Evolutionary conservation across 805 yeast genomes (phyloP), one percentile per base, ranked within the genome.

Genomic region (Torulaspora microellipsoides): DNA sequence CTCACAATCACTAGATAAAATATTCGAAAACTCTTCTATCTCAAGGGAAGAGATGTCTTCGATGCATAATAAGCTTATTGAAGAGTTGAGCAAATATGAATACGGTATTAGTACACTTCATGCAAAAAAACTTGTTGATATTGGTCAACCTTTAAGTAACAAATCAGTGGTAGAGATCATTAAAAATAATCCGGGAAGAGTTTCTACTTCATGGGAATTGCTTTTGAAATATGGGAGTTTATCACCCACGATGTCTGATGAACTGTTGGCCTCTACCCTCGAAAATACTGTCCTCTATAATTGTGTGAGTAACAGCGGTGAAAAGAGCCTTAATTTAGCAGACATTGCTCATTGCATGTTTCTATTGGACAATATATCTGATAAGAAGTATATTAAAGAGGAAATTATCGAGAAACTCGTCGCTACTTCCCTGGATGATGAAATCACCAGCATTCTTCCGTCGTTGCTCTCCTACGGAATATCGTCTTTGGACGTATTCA

Each of bases 141-240:
- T 60, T 6, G 55, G 59, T 1, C 51, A 54, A 9, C 31, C 40
- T 5, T 28, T 65, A 12, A 52, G 59, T 2, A 15, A 41, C 8
- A 47, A 51, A 2, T 58, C 71, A 1, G 32, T 68, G 3, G 40
- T 49, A 3, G 59, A 65, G 42, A 59, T 76, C 20, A 62, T 76
- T 5, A 55, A 56, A 27, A 47, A 64, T 32, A 78, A 78, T 48
- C 80, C 81, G 2, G 82, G 81, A 10, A 62, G 83, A 43, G 81
- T 72, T 1, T 62, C 63, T 38, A 59, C 68, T n/a, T 69, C 79
- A 13, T 69, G 74, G 71, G 80, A 77, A 40, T 52, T 77, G 9
- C 70, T 70, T 41, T 49, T 59, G 9, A 65, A 65, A 36, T 66
- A 59, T 40, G 40, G 41, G 2, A 32, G 36, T 6, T 8, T 36